phyloP scores from a whole-genome alignment of 129 eudicot species.

The Kitagawia praeruptora region DNA sequence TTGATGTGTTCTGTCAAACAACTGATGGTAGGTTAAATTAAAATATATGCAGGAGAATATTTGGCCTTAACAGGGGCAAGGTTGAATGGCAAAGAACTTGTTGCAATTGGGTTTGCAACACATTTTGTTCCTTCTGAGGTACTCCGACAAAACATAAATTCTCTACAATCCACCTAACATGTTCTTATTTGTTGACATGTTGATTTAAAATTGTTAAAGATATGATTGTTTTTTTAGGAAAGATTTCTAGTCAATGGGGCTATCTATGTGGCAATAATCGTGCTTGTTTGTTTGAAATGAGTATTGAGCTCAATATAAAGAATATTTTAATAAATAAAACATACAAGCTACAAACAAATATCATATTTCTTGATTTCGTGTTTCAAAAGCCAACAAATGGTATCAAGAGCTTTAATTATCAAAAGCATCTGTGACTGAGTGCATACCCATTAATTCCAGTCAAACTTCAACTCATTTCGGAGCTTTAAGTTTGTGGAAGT shows the following conservation, averaged over 20 bases:
- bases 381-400: neutral
- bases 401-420: neutral
- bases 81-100: constrained; percentile 71
- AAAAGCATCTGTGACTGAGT: neutral
- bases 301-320: too few relatives aligned
- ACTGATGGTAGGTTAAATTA: neutral
- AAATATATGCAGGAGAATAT: constrained; percentile 62
- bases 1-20: neutral
- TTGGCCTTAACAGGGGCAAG: constrained; percentile 91
- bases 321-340: too few relatives aligned
- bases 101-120: constrained; percentile 78
- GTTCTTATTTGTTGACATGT: neutral
- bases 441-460: neutral
- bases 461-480: neutral
- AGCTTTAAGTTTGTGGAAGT: neutral
- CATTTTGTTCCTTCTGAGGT: constrained; percentile 98
- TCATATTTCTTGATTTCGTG: neutral
- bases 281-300: too few relatives aligned
- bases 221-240: neutral
- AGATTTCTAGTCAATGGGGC: too few relatives aligned
- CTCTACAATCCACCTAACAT: neutral
- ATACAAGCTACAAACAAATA: neutral
- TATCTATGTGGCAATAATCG: too few relatives aligned
- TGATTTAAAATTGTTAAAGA: neutral
- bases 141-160: constrained; percentile 11